These are phyloP conservation scores for Raphanus sativus DNA, from an alignment of 345 rosid species.

Conservation along the genomic window DNA sequence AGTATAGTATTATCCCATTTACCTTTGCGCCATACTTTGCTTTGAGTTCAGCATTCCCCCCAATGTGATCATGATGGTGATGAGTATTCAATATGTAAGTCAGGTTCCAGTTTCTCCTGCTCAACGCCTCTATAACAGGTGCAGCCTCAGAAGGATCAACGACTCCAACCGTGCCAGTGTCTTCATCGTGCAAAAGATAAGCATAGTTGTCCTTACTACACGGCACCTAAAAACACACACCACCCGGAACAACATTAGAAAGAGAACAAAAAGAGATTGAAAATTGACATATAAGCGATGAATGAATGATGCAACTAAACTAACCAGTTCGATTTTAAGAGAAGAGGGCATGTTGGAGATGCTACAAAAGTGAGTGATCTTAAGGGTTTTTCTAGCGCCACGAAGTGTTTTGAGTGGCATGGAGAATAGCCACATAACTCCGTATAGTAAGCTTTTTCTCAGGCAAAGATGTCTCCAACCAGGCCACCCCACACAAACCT, in stretches of 20 bases:
- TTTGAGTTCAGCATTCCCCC: conserved; percentile 91
- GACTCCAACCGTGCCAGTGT: conserved; percentile 97
- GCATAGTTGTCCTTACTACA: conserved; percentile 91
- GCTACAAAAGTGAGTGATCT: conserved; percentile 88
- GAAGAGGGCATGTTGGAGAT: conserved; percentile 68
- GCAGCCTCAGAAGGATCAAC: conserved; percentile 97
- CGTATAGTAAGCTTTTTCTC: conserved; percentile 81
- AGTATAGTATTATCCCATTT: neutral
- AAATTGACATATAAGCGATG: neutral
- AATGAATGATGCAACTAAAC: conserved; percentile 3
- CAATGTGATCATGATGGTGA: conserved; percentile 90
- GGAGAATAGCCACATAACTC: conserved; percentile 68
- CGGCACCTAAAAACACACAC: conserved; percentile 61
- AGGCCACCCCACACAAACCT: conserved; percentile 82
- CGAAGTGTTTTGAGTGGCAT: conserved; percentile 85
- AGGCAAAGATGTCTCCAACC: conserved; percentile 80
- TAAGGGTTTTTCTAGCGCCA: conserved; percentile 85
- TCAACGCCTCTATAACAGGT: conserved; percentile 84
- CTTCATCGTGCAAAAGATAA: conserved; percentile 84
- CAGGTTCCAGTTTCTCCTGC: conserved; percentile 74
- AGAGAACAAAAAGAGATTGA: neutral
- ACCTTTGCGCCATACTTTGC: conserved; percentile 99
- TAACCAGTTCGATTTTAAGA: conserved; percentile 86
- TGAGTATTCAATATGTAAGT: conserved; percentile 93
- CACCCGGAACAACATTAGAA: neutral